These are phyloP conservation scores for Raphanus sativus DNA, from an alignment of 345 rosid species.

Conservation along the genomic window DNA sequence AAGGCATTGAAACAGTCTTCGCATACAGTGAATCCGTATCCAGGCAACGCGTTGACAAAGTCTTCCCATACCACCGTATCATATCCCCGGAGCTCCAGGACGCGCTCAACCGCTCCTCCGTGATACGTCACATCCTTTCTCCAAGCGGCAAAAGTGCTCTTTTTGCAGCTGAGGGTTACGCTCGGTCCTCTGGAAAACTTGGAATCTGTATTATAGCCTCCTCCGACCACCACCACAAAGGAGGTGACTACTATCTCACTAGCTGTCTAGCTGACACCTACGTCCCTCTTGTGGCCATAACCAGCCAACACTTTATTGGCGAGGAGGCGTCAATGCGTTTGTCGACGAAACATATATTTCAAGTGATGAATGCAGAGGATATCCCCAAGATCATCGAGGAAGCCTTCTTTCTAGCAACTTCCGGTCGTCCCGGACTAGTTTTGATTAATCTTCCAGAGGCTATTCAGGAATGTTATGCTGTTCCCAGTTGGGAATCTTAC, in stretches of 20 bases:
- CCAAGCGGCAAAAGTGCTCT: constrained; percentile 94
- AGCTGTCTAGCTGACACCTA: constrained; percentile 90
- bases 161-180: constrained; percentile 94
- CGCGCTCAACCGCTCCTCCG: constrained; percentile 78
- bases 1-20: constrained; percentile 76
- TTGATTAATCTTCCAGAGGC: constrained; percentile 90
- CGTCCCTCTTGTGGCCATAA: constrained; percentile 53
- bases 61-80: constrained; percentile 61
- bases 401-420: constrained; percentile 84
- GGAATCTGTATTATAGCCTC: constrained; percentile 95
- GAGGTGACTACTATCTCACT: constrained; percentile 75
- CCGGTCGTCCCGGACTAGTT: constrained; percentile 88
- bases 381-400: constrained; percentile 77
- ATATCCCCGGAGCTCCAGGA: constrained; percentile 85
- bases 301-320: background rate
- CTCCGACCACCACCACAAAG: constrained; percentile 64
- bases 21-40: constrained; percentile 94
- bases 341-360: constrained; percentile 34
- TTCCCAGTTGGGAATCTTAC: constrained; percentile 70
- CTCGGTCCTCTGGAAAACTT: constrained; percentile 71
- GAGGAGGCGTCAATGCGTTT: background rate
- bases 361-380: constrained; percentile 80
- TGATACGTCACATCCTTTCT: constrained; percentile 74
- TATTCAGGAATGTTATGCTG: constrained; percentile 75
- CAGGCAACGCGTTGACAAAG: constrained; percentile 68